Percentiles rank a stretch among this genome's conserved stretches.
These are phyloP conservation scores for Ganoderma lucidum DNA, from an alignment of 1,284 basidiomycete species.

Conservation along the genomic window DNA sequence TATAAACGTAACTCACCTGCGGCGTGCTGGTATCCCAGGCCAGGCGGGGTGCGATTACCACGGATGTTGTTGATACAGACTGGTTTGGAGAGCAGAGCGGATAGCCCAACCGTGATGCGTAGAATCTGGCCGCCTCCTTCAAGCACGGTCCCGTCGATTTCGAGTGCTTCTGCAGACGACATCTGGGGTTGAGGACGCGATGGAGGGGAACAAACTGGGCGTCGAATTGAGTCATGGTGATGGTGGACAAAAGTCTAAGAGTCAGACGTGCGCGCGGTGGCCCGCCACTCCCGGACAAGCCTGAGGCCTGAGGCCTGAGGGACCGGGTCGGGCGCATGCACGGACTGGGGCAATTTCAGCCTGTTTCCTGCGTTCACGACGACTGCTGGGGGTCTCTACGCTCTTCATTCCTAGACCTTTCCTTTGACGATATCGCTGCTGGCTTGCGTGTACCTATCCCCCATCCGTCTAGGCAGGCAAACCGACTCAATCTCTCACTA, in stretches of 20 bases:
- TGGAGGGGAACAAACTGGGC: neutral
- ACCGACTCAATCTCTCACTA: conserved; percentile 30
- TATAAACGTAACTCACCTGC: conserved; percentile 54
- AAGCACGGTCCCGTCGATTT: conserved; percentile 54
- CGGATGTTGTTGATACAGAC: conserved; percentile 69
- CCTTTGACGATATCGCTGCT: conserved; percentile 19
- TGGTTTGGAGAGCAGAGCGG: conserved; percentile 64
- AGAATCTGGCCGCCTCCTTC: conserved; percentile 79
- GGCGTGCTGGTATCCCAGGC: conserved; percentile 73
- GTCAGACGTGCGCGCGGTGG: neutral
- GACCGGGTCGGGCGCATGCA: conserved; percentile 12
- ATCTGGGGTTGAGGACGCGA: conserved; percentile 9
- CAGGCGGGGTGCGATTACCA: conserved; percentile 59
- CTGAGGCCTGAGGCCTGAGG: neutral
- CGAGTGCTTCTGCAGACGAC: conserved; percentile 14
- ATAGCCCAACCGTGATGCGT: conserved; percentile 68
- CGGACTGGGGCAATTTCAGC: neutral
- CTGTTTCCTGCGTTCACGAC: conserved; percentile 24
- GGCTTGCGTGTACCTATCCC: conserved; percentile 29
- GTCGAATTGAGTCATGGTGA: conserved; percentile 13
- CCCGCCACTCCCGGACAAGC: conserved; percentile 11
- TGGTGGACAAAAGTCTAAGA: neutral
- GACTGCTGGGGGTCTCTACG: conserved; percentile 9
- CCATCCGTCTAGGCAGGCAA: conserved; percentile 22
- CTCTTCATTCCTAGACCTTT: conserved; percentile 18